phyloP scores from a whole-genome alignment of 2,329 filamentous ascomycete genomes.

The Phaeomoniella chlamydospora region DNA sequence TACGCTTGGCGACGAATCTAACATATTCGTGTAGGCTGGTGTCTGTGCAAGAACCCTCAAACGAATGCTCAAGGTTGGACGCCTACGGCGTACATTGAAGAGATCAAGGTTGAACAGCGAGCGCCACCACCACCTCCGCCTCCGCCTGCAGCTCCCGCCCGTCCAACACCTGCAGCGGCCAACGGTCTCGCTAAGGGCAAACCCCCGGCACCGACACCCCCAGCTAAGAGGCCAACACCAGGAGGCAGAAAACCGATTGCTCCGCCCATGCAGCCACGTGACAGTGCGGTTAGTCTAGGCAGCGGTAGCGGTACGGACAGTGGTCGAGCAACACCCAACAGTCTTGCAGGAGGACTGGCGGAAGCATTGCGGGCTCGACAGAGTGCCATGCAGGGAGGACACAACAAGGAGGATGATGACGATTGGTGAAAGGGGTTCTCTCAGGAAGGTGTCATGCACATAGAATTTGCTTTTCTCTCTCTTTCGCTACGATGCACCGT shows the following conservation, averaged over 20 bases:
- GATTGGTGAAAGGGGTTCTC: no score
- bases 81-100: conserved; percentile 85
- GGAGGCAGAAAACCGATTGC: conserved; percentile 55
- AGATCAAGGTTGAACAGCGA: conserved; percentile 26
- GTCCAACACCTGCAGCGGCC: conserved; percentile 39
- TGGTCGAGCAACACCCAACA: conserved; percentile 54
- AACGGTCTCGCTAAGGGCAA: conserved; percentile 34
- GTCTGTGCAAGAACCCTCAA: conserved; percentile 66
- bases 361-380: conserved; percentile 66
- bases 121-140: conserved; percentile 47
- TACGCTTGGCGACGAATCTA: conserved; percentile 1
- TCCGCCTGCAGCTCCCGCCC: conserved; percentile 29
- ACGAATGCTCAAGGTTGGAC: conserved; percentile 75
- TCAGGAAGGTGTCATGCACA: no score
- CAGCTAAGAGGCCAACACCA: conserved; percentile 62
- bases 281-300: conserved; percentile 38
- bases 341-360: conserved; percentile 56
- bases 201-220: conserved; percentile 61
- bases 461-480: no score
- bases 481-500: no score
- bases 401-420: conserved; percentile 55
- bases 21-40: conserved; percentile 63
- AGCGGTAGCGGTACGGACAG: conserved; percentile 38
- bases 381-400: conserved; percentile 54
- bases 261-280: conserved; percentile 48